phyloP scores from a whole-genome alignment of 495 filamentous ascomycete species.

The Letharia lupina region DNA sequence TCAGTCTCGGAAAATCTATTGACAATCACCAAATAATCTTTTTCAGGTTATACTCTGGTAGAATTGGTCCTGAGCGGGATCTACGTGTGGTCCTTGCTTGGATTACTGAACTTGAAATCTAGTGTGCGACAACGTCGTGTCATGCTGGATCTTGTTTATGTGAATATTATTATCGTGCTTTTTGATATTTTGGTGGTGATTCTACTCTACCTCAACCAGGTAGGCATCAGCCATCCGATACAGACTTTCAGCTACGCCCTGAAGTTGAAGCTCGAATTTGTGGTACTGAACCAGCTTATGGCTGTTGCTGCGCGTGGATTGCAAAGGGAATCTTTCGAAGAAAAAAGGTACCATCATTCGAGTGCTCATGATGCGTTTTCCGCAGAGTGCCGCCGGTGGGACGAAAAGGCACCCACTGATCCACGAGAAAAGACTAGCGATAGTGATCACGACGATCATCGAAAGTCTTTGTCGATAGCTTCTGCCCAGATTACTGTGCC shows the following conservation, averaged over 20 bases:
- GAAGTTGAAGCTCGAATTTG: constrained; percentile 48
- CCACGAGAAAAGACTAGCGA: background rate
- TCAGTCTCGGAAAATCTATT: background rate
- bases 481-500: constrained; percentile 5
- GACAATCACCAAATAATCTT: background rate
- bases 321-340: constrained; percentile 17
- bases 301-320: constrained; percentile 22
- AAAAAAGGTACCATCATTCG: constrained; percentile 20
- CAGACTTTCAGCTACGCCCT: constrained; percentile 45
- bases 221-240: constrained; percentile 37
- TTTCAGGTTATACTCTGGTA: constrained; percentile 33
- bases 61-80: constrained; percentile 31
- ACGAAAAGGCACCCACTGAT: background rate
- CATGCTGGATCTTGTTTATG: constrained; percentile 36
- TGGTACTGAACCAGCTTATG: constrained; percentile 42
- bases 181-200: constrained; percentile 38
- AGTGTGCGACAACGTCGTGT: constrained; percentile 30
- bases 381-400: constrained; percentile 5
- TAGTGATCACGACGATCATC: background rate
- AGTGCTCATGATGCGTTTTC: background rate
- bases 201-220: constrained; percentile 33
- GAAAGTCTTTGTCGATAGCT: background rate
- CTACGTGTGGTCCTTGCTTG: constrained; percentile 35
- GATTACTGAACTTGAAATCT: constrained; percentile 31
- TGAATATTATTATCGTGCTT: constrained; percentile 42